A percentile compares a stretch with the other conserved stretches of the same genome.
phyloP scores from a whole-genome alignment of 148 eudicot species.

The Cornus florida region DNA sequence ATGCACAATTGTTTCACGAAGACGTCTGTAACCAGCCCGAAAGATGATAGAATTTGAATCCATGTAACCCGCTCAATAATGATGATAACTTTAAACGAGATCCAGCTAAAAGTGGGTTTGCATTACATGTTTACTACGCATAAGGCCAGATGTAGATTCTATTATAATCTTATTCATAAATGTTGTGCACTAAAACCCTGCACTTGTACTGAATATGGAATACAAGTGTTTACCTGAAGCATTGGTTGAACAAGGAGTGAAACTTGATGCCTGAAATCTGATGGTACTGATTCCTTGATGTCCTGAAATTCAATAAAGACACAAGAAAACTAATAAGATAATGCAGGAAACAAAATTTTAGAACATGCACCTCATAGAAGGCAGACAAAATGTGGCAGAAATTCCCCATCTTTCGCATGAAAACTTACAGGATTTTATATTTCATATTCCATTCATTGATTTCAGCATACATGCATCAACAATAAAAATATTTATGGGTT shows the following conservation, averaged over 20 bases:
- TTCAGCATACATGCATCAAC: neutral
- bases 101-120: neutral
- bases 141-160: neutral
- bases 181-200: neutral
- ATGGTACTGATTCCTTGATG: neutral
- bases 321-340: neutral
- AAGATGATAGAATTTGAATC: neutral
- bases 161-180: neutral
- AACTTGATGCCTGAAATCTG: neutral
- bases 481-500: neutral
- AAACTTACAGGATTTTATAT: neutral
- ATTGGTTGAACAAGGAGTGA: slow-evolving; percentile 6
- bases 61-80: neutral
- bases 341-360: neutral
- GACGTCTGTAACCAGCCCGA: neutral
- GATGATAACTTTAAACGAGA: neutral
- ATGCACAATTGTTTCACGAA: neutral
- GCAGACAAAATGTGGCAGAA: neutral
- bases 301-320: neutral
- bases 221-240: slow-evolving; percentile 16
- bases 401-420: neutral
- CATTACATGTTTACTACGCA: neutral
- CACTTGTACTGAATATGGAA: neutral
- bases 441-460: neutral
- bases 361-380: neutral